Evolutionary conservation across 2,329 filamentous ascomycete genomes (phyloP).

Genomic region (Didymella exigua): DNA sequence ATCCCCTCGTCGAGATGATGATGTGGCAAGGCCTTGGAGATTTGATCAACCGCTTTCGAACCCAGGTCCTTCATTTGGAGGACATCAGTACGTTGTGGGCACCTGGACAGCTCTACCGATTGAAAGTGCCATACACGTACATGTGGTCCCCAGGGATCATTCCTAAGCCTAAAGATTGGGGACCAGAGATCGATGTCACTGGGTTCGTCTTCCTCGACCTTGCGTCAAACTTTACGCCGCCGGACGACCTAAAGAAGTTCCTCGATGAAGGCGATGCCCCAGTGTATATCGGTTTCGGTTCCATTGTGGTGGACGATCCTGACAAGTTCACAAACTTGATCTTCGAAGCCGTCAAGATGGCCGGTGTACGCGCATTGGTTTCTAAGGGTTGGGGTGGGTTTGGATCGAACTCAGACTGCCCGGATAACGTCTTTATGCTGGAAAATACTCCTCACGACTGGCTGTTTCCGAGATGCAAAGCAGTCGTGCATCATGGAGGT

Average conservation of each 20-base stretch:
- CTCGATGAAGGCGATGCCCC: conserved; percentile 57
- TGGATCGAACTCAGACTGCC: conserved; percentile 58
- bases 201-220: conserved; percentile 80
- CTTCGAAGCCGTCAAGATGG: conserved; percentile 68
- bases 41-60: conserved; percentile 75
- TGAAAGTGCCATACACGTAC: conserved; percentile 78
- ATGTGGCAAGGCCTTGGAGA: conserved; percentile 70
- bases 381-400: conserved; percentile 79
- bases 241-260: conserved; percentile 56
- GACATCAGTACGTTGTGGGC: conserved; percentile 79
- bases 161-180: conserved; percentile 72
- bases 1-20: conserved; percentile 81
- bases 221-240: conserved; percentile 65
- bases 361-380: conserved; percentile 72
- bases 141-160: conserved; percentile 67
- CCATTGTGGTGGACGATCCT: conserved; percentile 75
- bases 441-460: conserved; percentile 79
- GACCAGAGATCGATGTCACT: conserved; percentile 71
- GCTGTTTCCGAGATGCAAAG: conserved; percentile 71
- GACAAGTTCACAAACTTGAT: conserved; percentile 72
- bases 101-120: conserved; percentile 71
- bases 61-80: conserved; percentile 71
- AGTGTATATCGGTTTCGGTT: conserved; percentile 78
- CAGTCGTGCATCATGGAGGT: conserved; percentile 77
- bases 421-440: conserved; percentile 71